These are phyloP conservation scores for Anthracocystis setariae DNA, from an alignment of 1,284 basidiomycete genomes.

Conservation along the genomic window DNA sequence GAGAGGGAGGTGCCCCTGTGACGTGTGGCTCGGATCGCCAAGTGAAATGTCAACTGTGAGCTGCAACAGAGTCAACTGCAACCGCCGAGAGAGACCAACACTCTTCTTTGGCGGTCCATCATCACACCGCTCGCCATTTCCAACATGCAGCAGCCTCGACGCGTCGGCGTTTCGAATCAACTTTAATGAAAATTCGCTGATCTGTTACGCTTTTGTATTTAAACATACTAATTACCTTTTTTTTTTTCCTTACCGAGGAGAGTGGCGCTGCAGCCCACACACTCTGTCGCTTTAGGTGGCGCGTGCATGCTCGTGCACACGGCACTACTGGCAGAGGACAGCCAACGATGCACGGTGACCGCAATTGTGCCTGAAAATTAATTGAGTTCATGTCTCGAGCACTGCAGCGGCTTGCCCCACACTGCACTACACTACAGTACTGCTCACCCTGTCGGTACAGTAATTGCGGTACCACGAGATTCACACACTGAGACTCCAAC, in stretches of 20 bases:
- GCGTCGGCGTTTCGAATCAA: constrained; percentile 6
- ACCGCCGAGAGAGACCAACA: background rate
- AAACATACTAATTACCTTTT: too few relatives aligned
- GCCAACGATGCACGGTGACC: constrained; percentile 15
- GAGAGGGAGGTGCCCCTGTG: background rate
- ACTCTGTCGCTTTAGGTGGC: too few relatives aligned
- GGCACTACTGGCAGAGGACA: background rate
- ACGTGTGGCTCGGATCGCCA: constrained; percentile 18
- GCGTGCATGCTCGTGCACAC: background rate
- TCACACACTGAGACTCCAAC: too few relatives aligned
- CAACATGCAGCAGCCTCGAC: background rate
- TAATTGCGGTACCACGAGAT: too few relatives aligned
- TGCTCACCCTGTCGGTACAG: too few relatives aligned
- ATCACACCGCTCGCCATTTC: too few relatives aligned
- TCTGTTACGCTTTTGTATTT: constrained; percentile 1
- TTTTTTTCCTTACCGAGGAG: too few relatives aligned
- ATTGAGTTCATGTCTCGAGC: too few relatives aligned
- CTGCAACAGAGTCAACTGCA: too few relatives aligned
- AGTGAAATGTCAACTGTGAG: too few relatives aligned
- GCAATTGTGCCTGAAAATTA: constrained; percentile 6
- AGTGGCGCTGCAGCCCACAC: too few relatives aligned
- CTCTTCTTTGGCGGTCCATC: too few relatives aligned
- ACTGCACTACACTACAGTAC: background rate
- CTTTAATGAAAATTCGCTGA: background rate
- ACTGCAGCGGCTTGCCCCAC: constrained; percentile 8